Conservation (phyloP, 805 yeast genomes). For the Ogataea allantospora region DNA sequence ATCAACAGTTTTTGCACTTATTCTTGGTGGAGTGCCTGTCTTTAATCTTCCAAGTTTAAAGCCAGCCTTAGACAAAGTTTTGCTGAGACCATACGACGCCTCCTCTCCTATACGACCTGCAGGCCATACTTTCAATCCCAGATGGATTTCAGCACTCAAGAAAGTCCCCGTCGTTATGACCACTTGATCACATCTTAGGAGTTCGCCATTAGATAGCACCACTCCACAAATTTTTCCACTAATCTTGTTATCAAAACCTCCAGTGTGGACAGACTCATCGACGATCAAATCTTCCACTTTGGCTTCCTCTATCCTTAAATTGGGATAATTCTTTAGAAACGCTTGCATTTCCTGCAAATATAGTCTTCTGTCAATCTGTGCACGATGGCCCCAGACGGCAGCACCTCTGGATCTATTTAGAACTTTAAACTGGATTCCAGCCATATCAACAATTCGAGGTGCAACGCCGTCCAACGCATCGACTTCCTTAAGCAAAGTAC, state of each 20-base stretch:
- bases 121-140: constrained; percentile 76
- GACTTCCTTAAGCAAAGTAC: constrained; percentile 85
- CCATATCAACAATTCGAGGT: constrained; percentile 79
- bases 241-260: constrained; percentile 38
- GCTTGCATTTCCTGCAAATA: constrained; percentile 79
- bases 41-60: constrained; percentile 85
- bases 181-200: constrained; percentile 62
- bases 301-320: constrained; percentile 63
- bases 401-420: constrained; percentile 86
- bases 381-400: constrained; percentile 98
- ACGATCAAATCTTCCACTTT: constrained; percentile 84
- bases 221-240: constrained; percentile 64
- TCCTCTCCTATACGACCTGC: constrained; percentile 93
- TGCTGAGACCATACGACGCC: constrained; percentile 85
- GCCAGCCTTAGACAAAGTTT: constrained; percentile 72
- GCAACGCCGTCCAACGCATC: constrained; percentile 97
- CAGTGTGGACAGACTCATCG: constrained; percentile 34
- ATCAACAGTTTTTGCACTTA: constrained; percentile 69
- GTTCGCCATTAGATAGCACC: constrained; percentile 61
- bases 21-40: constrained; percentile 96
- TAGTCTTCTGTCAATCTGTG: constrained; percentile 86
- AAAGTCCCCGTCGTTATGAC: constrained; percentile 96
- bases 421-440: constrained; percentile 89
- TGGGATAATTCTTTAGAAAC: constrained; percentile 52
- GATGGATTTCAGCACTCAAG: constrained; percentile 89